Base-by-base conservation (phyloP, 805 yeast genomes). In the Diddensiella transvaalensis region DNA sequence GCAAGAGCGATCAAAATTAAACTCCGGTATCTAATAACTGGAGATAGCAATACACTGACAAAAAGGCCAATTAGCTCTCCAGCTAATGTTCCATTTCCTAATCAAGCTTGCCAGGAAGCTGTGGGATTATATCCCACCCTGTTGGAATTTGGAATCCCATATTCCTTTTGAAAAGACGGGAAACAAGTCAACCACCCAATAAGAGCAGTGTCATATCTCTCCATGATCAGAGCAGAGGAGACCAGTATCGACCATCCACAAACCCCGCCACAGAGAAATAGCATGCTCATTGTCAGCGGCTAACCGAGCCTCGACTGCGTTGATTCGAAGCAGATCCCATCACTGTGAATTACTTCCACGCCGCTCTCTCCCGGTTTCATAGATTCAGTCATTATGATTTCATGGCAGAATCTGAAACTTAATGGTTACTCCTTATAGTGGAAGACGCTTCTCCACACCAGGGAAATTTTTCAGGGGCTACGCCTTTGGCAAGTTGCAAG, bases 41-140 rank as follows among this genome's bases (percentile, higher is more conserved):
- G 78, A 17, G 74, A 70, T 22, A 72, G 48, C 33, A 62, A 48
- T 52, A 80, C 80, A 21, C 74, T 72, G 45, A 67, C 32, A 42
- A 68, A 68, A 50, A 75, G 65, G 22, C 80, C 81, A 21, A 74
- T 48, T 44, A 77, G 65, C 49, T 67, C 70, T 30, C 77, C 76
- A 30, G 65, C 66, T 21, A 59, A 54, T n/a, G 53, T 53, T 23
- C 62, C 58, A 8, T 50, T 47, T 17, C 50, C 21, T 3, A 59
- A 35, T 3, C 52, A 62, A 10, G 57, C 36, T 32, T 59, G 62
- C 62, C 62, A 58, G 6, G 51, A 23, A 3, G 55, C 50, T 6
- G 49, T n/a, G 8, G 4, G 42, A 29, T 29, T 29, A 29, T 29
- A 29, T 13, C 32, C 32, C 13, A 29, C 32, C 13, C 41, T 23